Evolutionary conservation across 2,329 filamentous ascomycete species (phyloP).

Genomic region (Epichloe glyceriae): DNA sequence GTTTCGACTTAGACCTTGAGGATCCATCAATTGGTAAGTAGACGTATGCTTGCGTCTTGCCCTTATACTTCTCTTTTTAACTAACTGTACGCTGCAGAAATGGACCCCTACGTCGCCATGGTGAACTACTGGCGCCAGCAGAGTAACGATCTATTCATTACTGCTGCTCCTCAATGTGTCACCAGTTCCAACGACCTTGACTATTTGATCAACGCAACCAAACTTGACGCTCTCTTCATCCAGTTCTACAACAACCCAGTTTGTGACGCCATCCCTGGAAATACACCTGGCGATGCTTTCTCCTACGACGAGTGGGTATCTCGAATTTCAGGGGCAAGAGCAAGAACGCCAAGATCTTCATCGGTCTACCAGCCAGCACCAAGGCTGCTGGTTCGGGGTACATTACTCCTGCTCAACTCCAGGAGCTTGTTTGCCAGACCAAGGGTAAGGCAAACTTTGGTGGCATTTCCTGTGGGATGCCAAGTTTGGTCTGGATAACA

Average conservation of each 20-base stretch:
- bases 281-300: slow-evolving; percentile 20
- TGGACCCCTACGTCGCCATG: slow-evolving; percentile 26
- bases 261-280: slow-evolving; percentile 22
- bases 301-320: slow-evolving; percentile 31
- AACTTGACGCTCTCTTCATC: slow-evolving; percentile 31
- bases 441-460: slow-evolving; percentile 27
- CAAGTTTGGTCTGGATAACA: slow-evolving; percentile 20
- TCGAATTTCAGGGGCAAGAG: slow-evolving; percentile 23
- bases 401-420: slow-evolving; percentile 19
- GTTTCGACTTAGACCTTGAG: slow-evolving; percentile 32
- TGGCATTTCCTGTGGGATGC: slow-evolving; percentile 35
- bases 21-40: slow-evolving; percentile 16
- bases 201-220: slow-evolving; percentile 24
- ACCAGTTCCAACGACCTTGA: slow-evolving; percentile 19
- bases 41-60: background rate
- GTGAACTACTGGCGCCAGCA: slow-evolving; percentile 22
- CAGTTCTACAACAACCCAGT: slow-evolving; percentile 36
- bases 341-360: slow-evolving; percentile 29
- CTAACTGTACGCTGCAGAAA: slow-evolving; percentile 11
- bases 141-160: slow-evolving; percentile 22
- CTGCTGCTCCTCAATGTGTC: slow-evolving; percentile 33
- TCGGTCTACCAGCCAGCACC: slow-evolving; percentile 27
- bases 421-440: slow-evolving; percentile 26
- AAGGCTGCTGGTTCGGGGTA: slow-evolving; percentile 20
- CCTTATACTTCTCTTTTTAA: no score